Conservation (phyloP, 2,329 filamentous ascomycete species). For the Neoscytalidium dimidiatum region DNA sequence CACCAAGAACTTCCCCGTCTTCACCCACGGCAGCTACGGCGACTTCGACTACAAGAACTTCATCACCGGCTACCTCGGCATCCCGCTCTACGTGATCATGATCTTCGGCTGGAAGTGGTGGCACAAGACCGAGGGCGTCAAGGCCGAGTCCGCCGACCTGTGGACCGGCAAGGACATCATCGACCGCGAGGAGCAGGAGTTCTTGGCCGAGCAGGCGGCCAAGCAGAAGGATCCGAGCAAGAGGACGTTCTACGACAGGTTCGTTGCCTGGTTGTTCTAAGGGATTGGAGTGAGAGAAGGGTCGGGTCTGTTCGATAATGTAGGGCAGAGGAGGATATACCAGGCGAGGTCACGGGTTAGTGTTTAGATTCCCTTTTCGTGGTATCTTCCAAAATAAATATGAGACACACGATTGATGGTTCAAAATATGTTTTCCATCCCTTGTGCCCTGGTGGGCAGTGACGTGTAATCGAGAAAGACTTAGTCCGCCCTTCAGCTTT, state of each 20-base stretch:
- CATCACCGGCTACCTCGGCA: constrained; percentile 75
- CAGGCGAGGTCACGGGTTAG: background rate
- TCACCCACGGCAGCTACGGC: constrained; percentile 62
- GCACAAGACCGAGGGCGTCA: constrained; percentile 57
- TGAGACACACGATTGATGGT: background rate
- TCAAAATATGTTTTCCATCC: background rate
- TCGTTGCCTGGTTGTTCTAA: constrained; percentile 64
- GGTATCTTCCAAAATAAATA: constrained; percentile 6
- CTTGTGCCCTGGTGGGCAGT: background rate
- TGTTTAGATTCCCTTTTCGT: background rate
- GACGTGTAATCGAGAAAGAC: background rate
- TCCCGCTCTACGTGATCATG: constrained; percentile 70
- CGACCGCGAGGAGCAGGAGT: constrained; percentile 71
- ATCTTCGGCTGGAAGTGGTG: constrained; percentile 68
- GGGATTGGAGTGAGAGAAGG: background rate
- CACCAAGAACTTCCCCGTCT: constrained; percentile 81
- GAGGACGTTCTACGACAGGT: constrained; percentile 57
- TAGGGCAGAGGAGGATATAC: background rate
- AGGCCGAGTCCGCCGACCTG: constrained; percentile 65
- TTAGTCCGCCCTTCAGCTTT: background rate
- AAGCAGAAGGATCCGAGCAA: constrained; percentile 36
- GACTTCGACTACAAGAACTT: constrained; percentile 74
- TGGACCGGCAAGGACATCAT: constrained; percentile 73
- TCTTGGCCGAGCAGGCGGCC: constrained; percentile 58
- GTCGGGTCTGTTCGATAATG: background rate